A percentile compares a stretch with the other conserved stretches of the same genome.
Conservation (phyloP, 1,139 yeast genomes). For the Hanseniaspora gamundiae region DNA sequence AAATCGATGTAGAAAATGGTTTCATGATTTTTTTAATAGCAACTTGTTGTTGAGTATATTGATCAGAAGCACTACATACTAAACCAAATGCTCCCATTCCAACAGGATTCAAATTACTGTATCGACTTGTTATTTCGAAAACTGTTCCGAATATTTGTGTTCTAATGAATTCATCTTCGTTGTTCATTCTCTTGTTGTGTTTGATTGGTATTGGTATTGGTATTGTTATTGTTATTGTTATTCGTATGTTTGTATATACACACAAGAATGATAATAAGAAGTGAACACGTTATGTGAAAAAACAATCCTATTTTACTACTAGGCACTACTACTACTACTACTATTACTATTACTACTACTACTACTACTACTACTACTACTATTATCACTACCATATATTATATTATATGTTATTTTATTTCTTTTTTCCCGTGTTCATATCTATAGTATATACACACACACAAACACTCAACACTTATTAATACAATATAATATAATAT, state of each 20-base stretch:
- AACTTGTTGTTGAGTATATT: conserved; percentile 79
- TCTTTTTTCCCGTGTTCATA: too few relatives aligned
- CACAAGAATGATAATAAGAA: too few relatives aligned
- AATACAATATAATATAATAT: not conserved
- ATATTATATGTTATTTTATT: too few relatives aligned
- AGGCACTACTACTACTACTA: not conserved
- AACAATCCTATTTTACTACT: too few relatives aligned
- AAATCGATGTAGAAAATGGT: conserved; percentile 88
- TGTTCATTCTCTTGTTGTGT: conserved; percentile 17
- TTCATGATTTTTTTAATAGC: conserved; percentile 97
- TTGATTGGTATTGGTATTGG: too few relatives aligned
- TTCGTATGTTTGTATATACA: too few relatives aligned
- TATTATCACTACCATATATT: not conserved
- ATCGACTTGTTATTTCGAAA: conserved; percentile 85
- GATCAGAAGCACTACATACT: conserved; percentile 89
- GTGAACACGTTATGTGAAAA: too few relatives aligned
- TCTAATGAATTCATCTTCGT: conserved; percentile 28
- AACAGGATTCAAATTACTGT: conserved; percentile 87
- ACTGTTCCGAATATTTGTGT: conserved; percentile 66
- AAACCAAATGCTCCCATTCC: conserved; percentile 99
- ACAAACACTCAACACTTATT: not conserved
- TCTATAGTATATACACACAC: too few relatives aligned
- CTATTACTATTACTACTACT: not conserved
- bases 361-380: not conserved
- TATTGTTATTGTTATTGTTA: too few relatives aligned